Evolutionary conservation across 1,139 yeast species (phyloP).

Genomic region (Protomyces macrosporus): DNA sequence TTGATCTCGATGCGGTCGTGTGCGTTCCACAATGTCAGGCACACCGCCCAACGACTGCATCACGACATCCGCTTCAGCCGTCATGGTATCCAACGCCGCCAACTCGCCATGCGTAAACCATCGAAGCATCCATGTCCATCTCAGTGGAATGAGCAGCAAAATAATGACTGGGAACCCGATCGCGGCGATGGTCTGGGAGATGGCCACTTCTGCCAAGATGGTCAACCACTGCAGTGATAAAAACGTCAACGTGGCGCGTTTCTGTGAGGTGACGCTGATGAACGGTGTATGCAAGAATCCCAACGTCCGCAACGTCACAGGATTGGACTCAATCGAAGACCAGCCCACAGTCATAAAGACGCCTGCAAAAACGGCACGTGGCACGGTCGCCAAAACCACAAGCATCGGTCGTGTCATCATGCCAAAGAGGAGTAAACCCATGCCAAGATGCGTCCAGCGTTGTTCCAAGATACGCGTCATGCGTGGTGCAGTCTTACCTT

Average conservation of each 20-base stretch:
- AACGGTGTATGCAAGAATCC: constrained; percentile 59
- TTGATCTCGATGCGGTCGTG: not conserved
- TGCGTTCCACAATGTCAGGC: constrained; percentile 8
- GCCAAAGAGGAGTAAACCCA: constrained; percentile 75
- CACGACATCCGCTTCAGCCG: constrained; percentile 55
- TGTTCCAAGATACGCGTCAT: constrained; percentile 56
- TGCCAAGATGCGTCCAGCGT: constrained; percentile 72
- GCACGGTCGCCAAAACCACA: constrained; percentile 74
- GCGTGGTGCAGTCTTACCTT: constrained; percentile 1
- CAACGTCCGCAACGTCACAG: constrained; percentile 56
- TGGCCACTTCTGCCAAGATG: constrained; percentile 70
- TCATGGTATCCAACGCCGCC: constrained; percentile 61
- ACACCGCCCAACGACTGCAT: constrained; percentile 36
- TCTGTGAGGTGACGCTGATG: constrained; percentile 36
- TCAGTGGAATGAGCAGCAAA: constrained; percentile 48
- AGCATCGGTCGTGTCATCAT: constrained; percentile 87
- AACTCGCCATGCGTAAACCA: constrained; percentile 61
- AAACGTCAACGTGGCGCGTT: constrained; percentile 50
- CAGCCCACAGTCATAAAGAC: constrained; percentile 90
- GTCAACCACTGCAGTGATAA: constrained; percentile 58
- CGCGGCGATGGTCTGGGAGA: constrained; percentile 82
- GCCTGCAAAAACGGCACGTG: constrained; percentile 90
- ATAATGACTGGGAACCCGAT: constrained; percentile 90
- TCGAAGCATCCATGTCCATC: constrained; percentile 48
- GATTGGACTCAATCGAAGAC: constrained; percentile 65